phyloP scores from a whole-genome alignment of 202 grass and related monocot genomes.

The Elaeis oleifera region DNA sequence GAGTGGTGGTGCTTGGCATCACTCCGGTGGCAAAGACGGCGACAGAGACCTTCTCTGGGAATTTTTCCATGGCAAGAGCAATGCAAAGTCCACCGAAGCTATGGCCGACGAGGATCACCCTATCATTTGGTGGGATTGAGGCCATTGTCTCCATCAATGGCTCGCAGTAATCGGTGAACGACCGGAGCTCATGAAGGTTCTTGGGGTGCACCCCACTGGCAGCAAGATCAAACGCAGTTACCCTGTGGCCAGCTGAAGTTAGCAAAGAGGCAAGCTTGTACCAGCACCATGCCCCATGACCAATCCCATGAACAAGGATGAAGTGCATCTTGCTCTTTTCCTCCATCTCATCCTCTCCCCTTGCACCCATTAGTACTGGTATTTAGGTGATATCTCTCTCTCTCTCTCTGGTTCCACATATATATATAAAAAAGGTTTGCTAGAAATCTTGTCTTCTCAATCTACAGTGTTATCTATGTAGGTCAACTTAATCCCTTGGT shows the following conservation, averaged over 20 bases:
- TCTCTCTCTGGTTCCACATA: too few species aligned
- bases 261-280: conserved; percentile 34
- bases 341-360: too few species aligned
- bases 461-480: too few species aligned
- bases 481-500: too few species aligned
- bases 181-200: conserved; percentile 26
- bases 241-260: conserved; percentile 18
- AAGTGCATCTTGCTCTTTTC: conserved; percentile 20
- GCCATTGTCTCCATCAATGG: conserved; percentile 35
- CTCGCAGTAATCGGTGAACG: conserved; percentile 27
- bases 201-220: conserved; percentile 26
- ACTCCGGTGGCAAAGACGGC: conserved; percentile 37
- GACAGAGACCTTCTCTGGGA: conserved; percentile 32
- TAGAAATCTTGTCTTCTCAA: too few species aligned
- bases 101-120: conserved; percentile 42
- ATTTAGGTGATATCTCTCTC: too few species aligned
- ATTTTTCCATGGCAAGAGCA: conserved; percentile 47
- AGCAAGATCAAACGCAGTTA: conserved; percentile 34
- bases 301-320: conserved; percentile 36
- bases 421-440: too few species aligned
- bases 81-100: conserved; percentile 46
- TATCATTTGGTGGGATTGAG: conserved; percentile 21
- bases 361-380: too few species aligned
- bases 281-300: conserved; percentile 45
- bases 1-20: conserved; percentile 45